Evolutionary conservation across 208 protist genomes (phyloP), one percentile per base, ranked within the genome.

Genomic region (Trypanosoma scelopori): DNA sequence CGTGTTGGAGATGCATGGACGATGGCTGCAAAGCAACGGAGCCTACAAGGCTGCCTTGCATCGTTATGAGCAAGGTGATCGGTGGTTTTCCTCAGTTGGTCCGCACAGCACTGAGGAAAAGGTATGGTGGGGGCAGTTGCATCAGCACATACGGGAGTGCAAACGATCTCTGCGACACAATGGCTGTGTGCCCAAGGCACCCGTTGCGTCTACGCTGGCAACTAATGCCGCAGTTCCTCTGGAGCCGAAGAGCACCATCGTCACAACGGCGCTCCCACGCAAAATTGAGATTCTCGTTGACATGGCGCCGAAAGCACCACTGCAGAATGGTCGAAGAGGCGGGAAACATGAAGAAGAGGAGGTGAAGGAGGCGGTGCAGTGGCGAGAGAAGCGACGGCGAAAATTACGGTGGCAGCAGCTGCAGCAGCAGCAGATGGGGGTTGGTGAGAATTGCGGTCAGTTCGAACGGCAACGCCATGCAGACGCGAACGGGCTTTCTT

Each of bases 181-280:
- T 22, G 18, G 62, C 25, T 71, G 59, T 50, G 27, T 47, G 7
- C 32, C 67, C 3, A 45, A 35, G 57, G 16, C 43, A 39, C 53
- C 23, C 23, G 20, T 35, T 65, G 13, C 66, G 41, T 43, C 55
- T 53, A 6, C 27, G 66, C 20, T 53, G 22, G 28, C n/a, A 12
- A 25, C 27, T 48, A 35, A n/a, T 42, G 13, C 7, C n/a, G 20
- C 6, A 37, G 5, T n/a, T 50, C 58, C 50, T 1, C 20, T 15
- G 6, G 15, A 39, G 0, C 39, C 55, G 50, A 63, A 76, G n/a
- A 81, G 72, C 66, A 78, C 70, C 37, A 71, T 92, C 11, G 85
- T 92, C 20, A 92, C 82, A 5, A 89, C 82, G 7, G 55, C 83
- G 52, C 67, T 92, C 42, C 85, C 82, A 28, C 70, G 55, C 7